Evolutionary conservation across 768 basidiomycete genomes (phyloP), one percentile per base, ranked within the genome.

Genomic region (Agrocybe chaxingu): DNA sequence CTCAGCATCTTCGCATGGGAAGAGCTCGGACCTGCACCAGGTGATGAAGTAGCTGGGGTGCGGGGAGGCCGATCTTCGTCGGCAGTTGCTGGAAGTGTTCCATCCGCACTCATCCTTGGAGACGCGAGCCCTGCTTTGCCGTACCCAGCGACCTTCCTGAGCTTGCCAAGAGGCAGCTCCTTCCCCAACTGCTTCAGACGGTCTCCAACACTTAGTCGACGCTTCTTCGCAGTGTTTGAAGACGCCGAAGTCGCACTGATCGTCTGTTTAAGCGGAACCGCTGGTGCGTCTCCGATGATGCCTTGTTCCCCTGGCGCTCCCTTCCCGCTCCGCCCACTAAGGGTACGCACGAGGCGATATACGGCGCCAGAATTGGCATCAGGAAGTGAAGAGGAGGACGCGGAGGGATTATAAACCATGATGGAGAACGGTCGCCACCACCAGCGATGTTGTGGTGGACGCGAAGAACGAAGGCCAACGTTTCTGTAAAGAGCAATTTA

Each of bases 151-250:
- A 24, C 40, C 48, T 43, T 54, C 16, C 51, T 48, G 33, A 52
- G 42, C 46, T 56, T 59, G 5, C 53, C 48, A 3, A 55, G 18
- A 34, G 24, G 24, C 24, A 24, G 24, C 24, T 55, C 55, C 36
- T 47, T 47, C 0, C 58, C 56, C 24, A 60, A 30, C 36, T 52
- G 49, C 44, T 49, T 57, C 9, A 60, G 40, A 11, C 58, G 43
- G 16, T 60, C 56, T 18, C 45, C 43, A 29, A 60, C 48, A 30
- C 42, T 43, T 7, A 11, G 29, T 12, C 29, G n/a, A 16, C 16
- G 11, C 34, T 57, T 60, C 12, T 7, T 39, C 43, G 42, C 48
- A 6, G 42, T 45, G 34, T 52, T 49, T 13, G 36, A 46, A 18
- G 40, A 24, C 1, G 53, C 51, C 30, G 53, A 48, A 30, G 48